A percentile compares a stretch with the other conserved stretches of the same genome.
phyloP scores from a whole-genome alignment of 2,329 filamentous ascomycete genomes.

The Truncatella angustata region DNA sequence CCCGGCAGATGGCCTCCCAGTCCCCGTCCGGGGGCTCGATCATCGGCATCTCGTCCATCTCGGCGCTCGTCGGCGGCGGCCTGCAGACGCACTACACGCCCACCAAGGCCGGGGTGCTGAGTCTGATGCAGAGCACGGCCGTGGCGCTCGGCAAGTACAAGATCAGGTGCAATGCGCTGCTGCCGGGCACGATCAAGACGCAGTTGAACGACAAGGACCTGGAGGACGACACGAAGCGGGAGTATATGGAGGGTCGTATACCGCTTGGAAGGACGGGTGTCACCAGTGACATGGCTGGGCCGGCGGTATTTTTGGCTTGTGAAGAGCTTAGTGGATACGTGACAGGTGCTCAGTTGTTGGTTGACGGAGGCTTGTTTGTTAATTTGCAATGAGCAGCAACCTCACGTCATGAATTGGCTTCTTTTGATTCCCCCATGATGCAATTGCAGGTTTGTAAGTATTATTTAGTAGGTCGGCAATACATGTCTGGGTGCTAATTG shows the following conservation, averaged over 20 bases:
- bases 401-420: no score
- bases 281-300: constrained; percentile 74
- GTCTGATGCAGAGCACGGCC: constrained; percentile 80
- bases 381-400: constrained; percentile 90
- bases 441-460: no score
- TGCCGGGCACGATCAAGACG: constrained; percentile 81
- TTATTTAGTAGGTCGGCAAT: no score
- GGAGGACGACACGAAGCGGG: constrained; percentile 66
- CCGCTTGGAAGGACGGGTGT: constrained; percentile 73
- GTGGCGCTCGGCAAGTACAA: constrained; percentile 73
- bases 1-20: constrained; percentile 73
- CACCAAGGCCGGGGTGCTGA: constrained; percentile 79
- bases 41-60: constrained; percentile 72
- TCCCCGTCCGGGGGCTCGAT: constrained; percentile 72
- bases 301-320: constrained; percentile 80
- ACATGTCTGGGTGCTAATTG: no score
- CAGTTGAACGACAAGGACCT: constrained; percentile 84
- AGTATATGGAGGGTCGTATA: constrained; percentile 79
- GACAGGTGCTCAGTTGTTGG: constrained; percentile 77
- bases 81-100: constrained; percentile 84
- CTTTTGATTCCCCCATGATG: no score
- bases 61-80: constrained; percentile 74
- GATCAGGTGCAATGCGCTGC: constrained; percentile 79
- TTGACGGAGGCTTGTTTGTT: constrained; percentile 87
- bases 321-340: constrained; percentile 78